These are phyloP conservation scores for Phialemoniopsis sp. DNA, from an alignment of 2,329 filamentous ascomycete genomes.

Conservation along the genomic window DNA sequence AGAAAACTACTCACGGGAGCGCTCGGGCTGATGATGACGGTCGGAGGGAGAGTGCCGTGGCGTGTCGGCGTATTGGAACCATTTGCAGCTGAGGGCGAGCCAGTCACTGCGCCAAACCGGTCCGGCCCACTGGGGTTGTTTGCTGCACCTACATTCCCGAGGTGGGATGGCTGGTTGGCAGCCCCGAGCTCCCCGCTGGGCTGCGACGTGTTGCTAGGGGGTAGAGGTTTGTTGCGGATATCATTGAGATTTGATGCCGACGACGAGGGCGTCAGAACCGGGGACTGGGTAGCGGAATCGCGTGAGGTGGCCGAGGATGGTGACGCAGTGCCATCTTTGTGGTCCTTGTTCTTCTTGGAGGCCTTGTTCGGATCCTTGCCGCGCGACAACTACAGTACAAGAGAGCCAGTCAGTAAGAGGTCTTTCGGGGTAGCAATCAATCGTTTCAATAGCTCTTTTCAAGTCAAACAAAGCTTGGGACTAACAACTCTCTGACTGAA, in stretches of 20 bases:
- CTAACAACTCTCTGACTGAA: constrained; percentile 97
- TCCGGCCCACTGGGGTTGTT: constrained; percentile 27
- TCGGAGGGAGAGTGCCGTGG: constrained; percentile 67
- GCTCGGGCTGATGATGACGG: constrained; percentile 92
- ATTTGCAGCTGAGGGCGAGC: constrained; percentile 37
- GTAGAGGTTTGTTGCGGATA: constrained; percentile 75
- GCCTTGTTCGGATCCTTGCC: constrained; percentile 85
- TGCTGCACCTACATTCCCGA: constrained; percentile 20
- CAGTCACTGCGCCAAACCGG: constrained; percentile 27
- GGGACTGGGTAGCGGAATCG: constrained; percentile 54
- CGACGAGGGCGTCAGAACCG: constrained; percentile 74
- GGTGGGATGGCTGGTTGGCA: constrained; percentile 31
- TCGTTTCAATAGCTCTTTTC: constrained; percentile 1
- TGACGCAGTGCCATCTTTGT: constrained; percentile 74
- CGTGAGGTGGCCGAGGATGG: constrained; percentile 55
- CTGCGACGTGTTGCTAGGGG: constrained; percentile 45
- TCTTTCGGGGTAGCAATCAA: constrained; percentile 6
- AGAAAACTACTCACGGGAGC: constrained; percentile 64
- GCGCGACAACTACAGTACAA: constrained; percentile 78
- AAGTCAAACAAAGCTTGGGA: constrained; percentile 22
- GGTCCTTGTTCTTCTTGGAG: constrained; percentile 69
- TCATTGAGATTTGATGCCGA: constrained; percentile 87
- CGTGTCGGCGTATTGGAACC: constrained; percentile 59
- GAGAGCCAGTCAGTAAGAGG: constrained; percentile 42
- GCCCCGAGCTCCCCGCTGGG: constrained; percentile 36